Conservation (phyloP, 768 basidiomycete species). For the Pleurotus pulmonarius region DNA sequence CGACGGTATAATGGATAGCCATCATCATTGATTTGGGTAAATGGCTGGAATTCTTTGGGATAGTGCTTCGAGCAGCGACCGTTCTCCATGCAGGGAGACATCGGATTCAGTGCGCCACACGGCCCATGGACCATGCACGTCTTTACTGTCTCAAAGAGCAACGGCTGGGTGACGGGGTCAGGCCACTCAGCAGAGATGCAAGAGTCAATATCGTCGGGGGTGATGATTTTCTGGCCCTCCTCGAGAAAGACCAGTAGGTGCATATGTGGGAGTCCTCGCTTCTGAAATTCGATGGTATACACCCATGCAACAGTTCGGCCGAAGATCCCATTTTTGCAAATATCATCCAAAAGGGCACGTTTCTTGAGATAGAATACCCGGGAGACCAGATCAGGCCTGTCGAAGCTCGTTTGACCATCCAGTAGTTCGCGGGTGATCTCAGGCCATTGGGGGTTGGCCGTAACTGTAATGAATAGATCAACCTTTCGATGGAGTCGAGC, state of each 20-base stretch:
- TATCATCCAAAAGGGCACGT: conserved; percentile 27
- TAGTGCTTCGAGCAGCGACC: conserved; percentile 32
- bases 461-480: too few relatives aligned
- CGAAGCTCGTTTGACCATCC: too few relatives aligned
- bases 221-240: conserved; percentile 24
- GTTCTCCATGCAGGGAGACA: conserved; percentile 31
- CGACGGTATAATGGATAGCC: conserved; percentile 33
- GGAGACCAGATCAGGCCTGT: conserved; percentile 44
- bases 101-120: conserved; percentile 25
- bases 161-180: conserved; percentile 26
- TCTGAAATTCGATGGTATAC: conserved; percentile 57
- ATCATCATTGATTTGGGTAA: conserved; percentile 27
- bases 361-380: conserved; percentile 43
- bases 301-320: conserved; percentile 39
- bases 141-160: conserved; percentile 29
- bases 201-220: conserved; percentile 33
- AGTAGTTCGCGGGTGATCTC: too few relatives aligned
- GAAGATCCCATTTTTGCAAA: conserved; percentile 34
- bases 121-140: conserved; percentile 33
- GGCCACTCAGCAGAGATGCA: conserved; percentile 32
- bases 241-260: conserved; percentile 45
- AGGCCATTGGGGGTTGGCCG: too few relatives aligned
- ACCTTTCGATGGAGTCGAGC: too few relatives aligned
- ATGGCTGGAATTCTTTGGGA: conserved; percentile 27
- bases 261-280: conserved; percentile 50